A percentile compares a stretch with the other conserved stretches of the same genome.
These are phyloP conservation scores for Zizania latifolia DNA, from an alignment of 176 grass and related monocot genomes.

Conservation along the genomic window DNA sequence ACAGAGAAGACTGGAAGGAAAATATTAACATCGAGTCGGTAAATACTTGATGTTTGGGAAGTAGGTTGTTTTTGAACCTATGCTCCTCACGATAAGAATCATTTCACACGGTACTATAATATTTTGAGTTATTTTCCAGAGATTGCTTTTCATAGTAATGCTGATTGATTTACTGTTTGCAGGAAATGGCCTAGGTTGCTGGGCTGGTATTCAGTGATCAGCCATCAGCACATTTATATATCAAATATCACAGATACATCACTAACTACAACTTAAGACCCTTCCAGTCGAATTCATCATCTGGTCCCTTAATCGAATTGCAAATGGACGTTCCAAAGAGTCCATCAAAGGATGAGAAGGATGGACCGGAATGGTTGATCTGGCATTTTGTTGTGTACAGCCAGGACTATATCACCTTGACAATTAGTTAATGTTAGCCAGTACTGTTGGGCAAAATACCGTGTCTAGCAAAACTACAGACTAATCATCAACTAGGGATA, in stretches of 20 bases:
- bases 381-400: conserved; percentile 7
- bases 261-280: conserved; percentile 25
- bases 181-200: conserved; percentile 30
- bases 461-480: conserved; percentile 1
- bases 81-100: conserved; percentile 27
- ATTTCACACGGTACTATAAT: not conserved
- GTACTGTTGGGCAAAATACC: not conserved
- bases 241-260: conserved; percentile 2
- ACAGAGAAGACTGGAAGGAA: conserved; percentile 51
- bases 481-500: not conserved
- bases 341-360: not conserved
- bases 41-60: conserved; percentile 18
- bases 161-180: conserved; percentile 31
- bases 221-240: not conserved
- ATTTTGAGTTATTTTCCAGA: not conserved
- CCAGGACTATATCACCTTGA: conserved; percentile 9
- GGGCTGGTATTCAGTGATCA: not conserved
- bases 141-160: not conserved
- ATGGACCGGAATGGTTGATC: not conserved
- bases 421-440: conserved; percentile 16
- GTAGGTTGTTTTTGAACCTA: not conserved
- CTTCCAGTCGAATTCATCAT: not conserved
- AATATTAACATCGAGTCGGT: conserved; percentile 36
- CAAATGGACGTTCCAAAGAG: conserved; percentile 1
- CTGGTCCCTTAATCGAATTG: not conserved